Evolutionary conservation across 805 yeast genomes (phyloP).

Genomic region (Debaryomyces hansenii): DNA sequence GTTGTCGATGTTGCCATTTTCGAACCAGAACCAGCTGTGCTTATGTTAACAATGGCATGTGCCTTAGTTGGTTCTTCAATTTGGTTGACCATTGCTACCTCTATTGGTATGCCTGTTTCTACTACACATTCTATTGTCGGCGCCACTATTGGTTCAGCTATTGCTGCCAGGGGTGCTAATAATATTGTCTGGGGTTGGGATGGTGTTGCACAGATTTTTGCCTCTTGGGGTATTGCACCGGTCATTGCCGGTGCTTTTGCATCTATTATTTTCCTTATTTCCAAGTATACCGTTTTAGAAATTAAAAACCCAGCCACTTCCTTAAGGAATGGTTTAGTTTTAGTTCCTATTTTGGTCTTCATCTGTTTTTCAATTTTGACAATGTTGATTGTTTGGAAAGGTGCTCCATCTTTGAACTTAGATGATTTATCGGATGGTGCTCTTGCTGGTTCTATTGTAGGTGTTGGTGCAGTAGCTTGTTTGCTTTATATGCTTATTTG

Average conservation of each 20-base stretch:
- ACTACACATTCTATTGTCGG: constrained; percentile 81
- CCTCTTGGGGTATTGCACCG: constrained; percentile 83
- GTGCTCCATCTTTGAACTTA: constrained; percentile 67
- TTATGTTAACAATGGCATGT: constrained; percentile 73
- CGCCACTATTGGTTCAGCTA: constrained; percentile 70
- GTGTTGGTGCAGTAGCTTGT: constrained; percentile 62
- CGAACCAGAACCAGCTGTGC: constrained; percentile 59
- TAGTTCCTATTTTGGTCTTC: constrained; percentile 63
- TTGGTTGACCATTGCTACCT: constrained; percentile 70
- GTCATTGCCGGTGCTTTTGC: constrained; percentile 65
- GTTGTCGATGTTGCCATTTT: constrained; percentile 56
- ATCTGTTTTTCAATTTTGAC: constrained; percentile 62
- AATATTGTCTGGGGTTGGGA: constrained; percentile 74
- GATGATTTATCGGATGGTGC: constrained; percentile 52
- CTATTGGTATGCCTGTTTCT: constrained; percentile 74
- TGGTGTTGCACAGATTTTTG: constrained; percentile 70
- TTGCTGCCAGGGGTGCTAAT: constrained; percentile 66
- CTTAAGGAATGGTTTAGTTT: constrained; percentile 53
- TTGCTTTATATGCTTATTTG: constrained; percentile 52
- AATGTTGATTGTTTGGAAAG: constrained; percentile 79
- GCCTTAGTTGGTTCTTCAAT: constrained; percentile 72
- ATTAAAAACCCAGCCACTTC: constrained; percentile 43
- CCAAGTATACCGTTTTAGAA: constrained; percentile 64
- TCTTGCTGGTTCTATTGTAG: constrained; percentile 58
- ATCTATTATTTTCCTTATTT: constrained; percentile 53